Percentiles rank a stretch among this genome's conserved stretches.
Conservation (phyloP, 169 alveolate species). For the Cryptosporidium meleagridis region DNA sequence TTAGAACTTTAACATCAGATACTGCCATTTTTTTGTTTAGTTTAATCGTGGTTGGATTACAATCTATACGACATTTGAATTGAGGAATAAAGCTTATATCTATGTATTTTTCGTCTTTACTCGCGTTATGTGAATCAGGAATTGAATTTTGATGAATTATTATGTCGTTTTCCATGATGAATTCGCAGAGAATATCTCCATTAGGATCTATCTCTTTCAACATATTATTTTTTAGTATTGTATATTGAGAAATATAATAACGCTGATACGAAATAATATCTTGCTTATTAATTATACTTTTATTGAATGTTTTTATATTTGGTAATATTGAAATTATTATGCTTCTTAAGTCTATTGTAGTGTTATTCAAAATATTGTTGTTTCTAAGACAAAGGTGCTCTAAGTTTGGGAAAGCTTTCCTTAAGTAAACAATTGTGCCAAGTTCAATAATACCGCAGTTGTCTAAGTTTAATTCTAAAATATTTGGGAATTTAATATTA, state of each 20-base stretch:
- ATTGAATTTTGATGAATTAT: neutral
- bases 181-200: conserved; percentile 31
- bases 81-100: conserved; percentile 42
- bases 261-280: conserved; percentile 59
- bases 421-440: conserved; percentile 29
- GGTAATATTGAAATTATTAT: conserved; percentile 26
- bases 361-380: neutral
- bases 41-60: conserved; percentile 30
- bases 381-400: conserved; percentile 34
- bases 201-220: conserved; percentile 32
- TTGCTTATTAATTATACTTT: conserved; percentile 25
- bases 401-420: conserved; percentile 42
- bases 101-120: conserved; percentile 11
- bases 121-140: neutral
- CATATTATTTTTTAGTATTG: neutral
- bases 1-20: conserved; percentile 25
- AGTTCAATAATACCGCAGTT: conserved; percentile 3
- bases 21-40: conserved; percentile 36
- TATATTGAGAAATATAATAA: conserved; percentile 51
- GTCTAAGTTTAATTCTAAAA: conserved; percentile 23
- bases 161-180: neutral
- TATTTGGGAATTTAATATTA: neutral
- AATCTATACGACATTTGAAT: neutral
- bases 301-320: conserved; percentile 37
- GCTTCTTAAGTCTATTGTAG: conserved; percentile 23